These are phyloP conservation scores for Daucus carota DNA, from an alignment of 129 eudicot species.

Conservation along the genomic window DNA sequence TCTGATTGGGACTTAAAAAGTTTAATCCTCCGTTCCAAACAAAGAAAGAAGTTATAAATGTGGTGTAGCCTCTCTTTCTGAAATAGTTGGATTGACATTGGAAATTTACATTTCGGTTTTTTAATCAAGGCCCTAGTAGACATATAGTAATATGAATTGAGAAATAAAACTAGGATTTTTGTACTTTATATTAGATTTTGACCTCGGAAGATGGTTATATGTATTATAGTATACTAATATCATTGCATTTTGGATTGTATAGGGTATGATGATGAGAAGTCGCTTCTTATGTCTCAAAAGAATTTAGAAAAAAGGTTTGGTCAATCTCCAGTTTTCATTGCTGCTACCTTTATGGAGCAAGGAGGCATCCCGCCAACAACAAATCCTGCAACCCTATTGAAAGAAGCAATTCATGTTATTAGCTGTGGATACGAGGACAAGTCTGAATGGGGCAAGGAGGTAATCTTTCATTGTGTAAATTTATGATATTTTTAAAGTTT, in stretches of 20 bases:
- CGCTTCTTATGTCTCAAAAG: conserved; percentile 78
- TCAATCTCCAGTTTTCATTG: conserved; percentile 79
- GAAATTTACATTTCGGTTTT: neutral
- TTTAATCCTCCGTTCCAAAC: neutral
- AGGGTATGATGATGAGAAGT: conserved; percentile 81
- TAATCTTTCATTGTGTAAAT: neutral
- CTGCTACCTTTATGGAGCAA: conserved; percentile 79
- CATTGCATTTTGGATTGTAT: conserved; percentile 1
- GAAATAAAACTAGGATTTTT: neutral
- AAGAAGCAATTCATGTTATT: conserved; percentile 84
- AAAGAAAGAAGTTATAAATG: neutral
- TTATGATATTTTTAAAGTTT: neutral
- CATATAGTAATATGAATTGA: neutral
- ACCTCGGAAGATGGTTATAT: neutral
- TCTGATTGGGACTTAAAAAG: neutral
- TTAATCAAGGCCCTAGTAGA: neutral
- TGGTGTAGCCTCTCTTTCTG: neutral
- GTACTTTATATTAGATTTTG: neutral
- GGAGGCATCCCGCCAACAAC: conserved; percentile 89
- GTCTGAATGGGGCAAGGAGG: conserved; percentile 95
- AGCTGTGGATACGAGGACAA: conserved; percentile 88
- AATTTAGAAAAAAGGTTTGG: conserved; percentile 85
- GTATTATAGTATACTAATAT: neutral
- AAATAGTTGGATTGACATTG: neutral
- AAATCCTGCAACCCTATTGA: conserved; percentile 63